phyloP scores from a whole-genome alignment of 306 rosid species.

The Quercus dentata region DNA sequence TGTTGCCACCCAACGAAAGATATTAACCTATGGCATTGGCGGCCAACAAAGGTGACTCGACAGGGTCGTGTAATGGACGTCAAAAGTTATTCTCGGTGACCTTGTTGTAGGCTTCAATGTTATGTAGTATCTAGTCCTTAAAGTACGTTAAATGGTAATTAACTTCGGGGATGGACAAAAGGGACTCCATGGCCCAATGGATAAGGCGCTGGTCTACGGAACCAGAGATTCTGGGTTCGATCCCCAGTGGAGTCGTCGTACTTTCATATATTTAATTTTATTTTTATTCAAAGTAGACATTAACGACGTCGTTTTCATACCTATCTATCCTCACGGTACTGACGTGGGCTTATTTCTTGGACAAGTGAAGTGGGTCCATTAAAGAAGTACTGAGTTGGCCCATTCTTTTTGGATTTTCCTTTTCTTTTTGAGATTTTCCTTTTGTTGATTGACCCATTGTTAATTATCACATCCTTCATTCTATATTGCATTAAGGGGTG shows the following conservation, averaged over 20 bases:
- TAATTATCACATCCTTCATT: too few relatives aligned
- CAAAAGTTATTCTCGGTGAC: not conserved
- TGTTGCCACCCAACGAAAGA: conserved; percentile 8
- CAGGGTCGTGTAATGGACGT: not conserved
- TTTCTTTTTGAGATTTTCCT: too few relatives aligned
- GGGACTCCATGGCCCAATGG: conserved; percentile 59
- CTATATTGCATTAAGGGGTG: too few relatives aligned
- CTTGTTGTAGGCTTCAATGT: not conserved
- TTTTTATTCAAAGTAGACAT: not conserved
- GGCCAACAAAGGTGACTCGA: too few relatives aligned
- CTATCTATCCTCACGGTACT: too few relatives aligned
- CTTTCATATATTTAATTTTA: not conserved
- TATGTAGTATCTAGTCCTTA: not conserved
- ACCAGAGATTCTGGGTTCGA: conserved; percentile 74
- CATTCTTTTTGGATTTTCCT: too few relatives aligned
- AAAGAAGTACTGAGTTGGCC: too few relatives aligned
- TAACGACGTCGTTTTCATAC: not conserved
- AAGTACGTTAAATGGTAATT: too few relatives aligned
- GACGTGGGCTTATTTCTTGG: too few relatives aligned
- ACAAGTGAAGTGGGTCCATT: too few relatives aligned
- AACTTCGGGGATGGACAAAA: fast-evolving
- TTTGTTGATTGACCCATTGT: too few relatives aligned
- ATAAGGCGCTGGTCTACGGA: conserved; percentile 74
- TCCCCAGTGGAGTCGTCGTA: conserved; percentile 57
- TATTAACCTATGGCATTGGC: not conserved